Evolutionary conservation across 352 stramenopile species (phyloP), one percentile per base, ranked within the genome.

Genomic region (Discostella stelligera): DNA sequence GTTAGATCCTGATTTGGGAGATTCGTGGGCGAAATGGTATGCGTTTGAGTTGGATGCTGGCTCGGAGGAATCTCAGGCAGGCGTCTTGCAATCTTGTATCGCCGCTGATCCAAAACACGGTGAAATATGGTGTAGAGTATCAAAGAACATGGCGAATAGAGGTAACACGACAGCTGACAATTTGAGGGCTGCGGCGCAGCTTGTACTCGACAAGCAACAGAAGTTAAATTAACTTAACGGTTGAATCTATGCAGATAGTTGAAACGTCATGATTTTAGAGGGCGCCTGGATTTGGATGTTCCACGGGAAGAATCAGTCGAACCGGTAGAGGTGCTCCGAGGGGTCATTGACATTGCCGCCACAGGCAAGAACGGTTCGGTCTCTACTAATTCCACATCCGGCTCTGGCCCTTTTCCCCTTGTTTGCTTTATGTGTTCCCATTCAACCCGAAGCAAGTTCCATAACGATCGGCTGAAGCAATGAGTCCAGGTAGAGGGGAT

Each of bases 1-100:
- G 56, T 83, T 99, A 20, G 94, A 99, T 77, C 83, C 92, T 5
- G 96, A 98, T 82, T 93, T 98, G 50, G 97, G 97, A 14, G 97
- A 99, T 85, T 95, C 94, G 11, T 99, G 97, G 97, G 96, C 95
- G 3, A 93, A 96, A 54, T 99, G 98, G 82, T 99, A 98, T 83
- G 89, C 95, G 11, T 99, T 99, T 83, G 97, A 99, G 83, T 77
- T 96, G 18, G 91, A 98, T 69, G 89, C 96, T 66, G 96, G 95
- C 9, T 93, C 79, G 0, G 88, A 93, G 50, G 84, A 89, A 21
- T 88, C 95, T n/a, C 87, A 95, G 21, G 87, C 96, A 6, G 92
- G 96, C 48, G 90, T 98, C 8, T 82, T 89, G 66, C 83, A 95
- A 60, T 88, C 94, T 37, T 98, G 95, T 79, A 84, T 97, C 8